Base-by-base conservation (phyloP, 176 grass and related monocot genomes). In the Panicum miliaceum region DNA sequence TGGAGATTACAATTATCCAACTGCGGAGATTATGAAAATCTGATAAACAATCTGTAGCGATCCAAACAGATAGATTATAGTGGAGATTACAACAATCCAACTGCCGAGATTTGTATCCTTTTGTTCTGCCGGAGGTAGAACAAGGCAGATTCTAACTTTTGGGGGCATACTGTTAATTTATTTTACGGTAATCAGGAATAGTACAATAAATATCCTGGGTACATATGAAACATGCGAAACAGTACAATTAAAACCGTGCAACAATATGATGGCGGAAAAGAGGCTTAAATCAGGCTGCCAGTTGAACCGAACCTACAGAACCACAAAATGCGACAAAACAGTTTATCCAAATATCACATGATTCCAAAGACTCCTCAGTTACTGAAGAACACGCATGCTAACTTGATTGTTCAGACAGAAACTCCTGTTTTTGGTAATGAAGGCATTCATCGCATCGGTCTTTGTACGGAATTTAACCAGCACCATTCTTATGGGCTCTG, bases 351-450 rank as follows among this genome's bases (percentile, higher is more conserved):
- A 51, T 2, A 87, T 79, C 26, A 52, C 48, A 60, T 23, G 20
- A 83, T 22, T 56, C 8, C 9, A 71, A 12, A 12, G 22, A 10
- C 77, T 86, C 94, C 69, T 96, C 84, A 19, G 20, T 83, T 89
- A 99, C 74, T 99, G 93, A 59, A 99, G 90, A 84, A 99, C 69
- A 10, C 91, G 82, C 62, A 99, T 35, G 20, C 80, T 90, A 53
- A 99, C 35, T 47, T 88, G 88, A 82, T 67, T 88, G 59, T 89
- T 96, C 45, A 96, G 84, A 72, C 96, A 99, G 89, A 99, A 99
- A 75, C 50, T 57, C 81, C 75, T 95, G 76, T 94, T 95, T 81
- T 96, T 99, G 22, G 75, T 58, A 73, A 88, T 54, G 76, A 90
- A 82, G 62, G 93, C 93, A 81, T 92, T 91, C 71, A 75, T 78